Evolutionary conservation across 352 stramenopile species (phyloP), one percentile per base, ranked within the genome.

Genomic region (Nothophytophthora sp.): DNA sequence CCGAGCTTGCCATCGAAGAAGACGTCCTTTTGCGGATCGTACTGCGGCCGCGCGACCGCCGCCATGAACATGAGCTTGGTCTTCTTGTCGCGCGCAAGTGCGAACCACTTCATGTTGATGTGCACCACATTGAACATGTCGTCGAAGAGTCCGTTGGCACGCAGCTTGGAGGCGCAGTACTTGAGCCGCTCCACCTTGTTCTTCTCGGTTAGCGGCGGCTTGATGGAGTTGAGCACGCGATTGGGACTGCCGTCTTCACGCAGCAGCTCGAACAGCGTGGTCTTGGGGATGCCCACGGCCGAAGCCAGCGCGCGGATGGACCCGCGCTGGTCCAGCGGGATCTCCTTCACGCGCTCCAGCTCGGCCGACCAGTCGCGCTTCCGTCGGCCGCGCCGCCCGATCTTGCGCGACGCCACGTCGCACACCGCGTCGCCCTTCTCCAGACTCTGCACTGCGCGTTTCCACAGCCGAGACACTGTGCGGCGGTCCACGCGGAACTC

Each of bases 41-140:
- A 81, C 22, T 76, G 67, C n/a, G 71, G 70, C 8, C 67, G 40
- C 6, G 71, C 64, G 29, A 81, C 63, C 2, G 71, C 71, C 4
- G 49, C 54, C 36, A 81, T 65, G 39, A 69, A 76, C 71, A 81
- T 81, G 18, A 78, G 57, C 32, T 67, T 69, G 10, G 50, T 63
- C 50, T 67, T 70, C 29, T 65, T 70, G 32, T 75, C 60, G 13
- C 57, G 41, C 9, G 67, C 58, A 1, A 76, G 40, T 16, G 65
- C 39, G 50, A 76, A 71, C 70, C 70, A 77, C 44, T 81, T 81
- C 43, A 75, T 53, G 34, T 78, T 74, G 23, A 78, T 55, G 44
- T 78, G 68, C 37, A 75, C 64, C 8, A 75, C 56, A 20, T 75
- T 74, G 35, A 67, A 43, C 68, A 78, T 74, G 32, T 78, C 60